phyloP scores from a whole-genome alignment of 2,329 filamentous ascomycete species.

The Fusarium pseudocircinatum region DNA sequence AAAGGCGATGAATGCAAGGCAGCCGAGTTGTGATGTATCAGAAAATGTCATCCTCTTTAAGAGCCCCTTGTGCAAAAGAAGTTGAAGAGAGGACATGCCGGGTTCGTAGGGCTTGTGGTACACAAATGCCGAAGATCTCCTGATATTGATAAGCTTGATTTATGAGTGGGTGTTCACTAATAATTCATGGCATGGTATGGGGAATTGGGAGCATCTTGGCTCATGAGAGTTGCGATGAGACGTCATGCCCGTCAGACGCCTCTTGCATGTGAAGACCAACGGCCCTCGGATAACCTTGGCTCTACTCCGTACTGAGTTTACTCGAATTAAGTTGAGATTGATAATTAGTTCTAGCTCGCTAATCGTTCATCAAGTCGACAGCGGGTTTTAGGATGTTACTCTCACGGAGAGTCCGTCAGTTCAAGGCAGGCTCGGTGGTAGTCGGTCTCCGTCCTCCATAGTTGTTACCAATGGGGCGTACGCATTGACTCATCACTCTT shows the following conservation, averaged over 20 bases:
- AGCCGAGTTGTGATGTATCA: constrained; percentile 30
- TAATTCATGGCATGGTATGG: neutral
- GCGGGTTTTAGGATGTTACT: neutral
- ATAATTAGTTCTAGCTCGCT: neutral
- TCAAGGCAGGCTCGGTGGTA: constrained; percentile 14
- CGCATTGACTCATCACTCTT: constrained; percentile 3
- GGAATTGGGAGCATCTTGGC: constrained; percentile 1
- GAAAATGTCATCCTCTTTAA: neutral
- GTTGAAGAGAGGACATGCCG: neutral
- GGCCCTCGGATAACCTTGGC: neutral
- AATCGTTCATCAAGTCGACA: neutral
- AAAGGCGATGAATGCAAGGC: constrained; percentile 18
- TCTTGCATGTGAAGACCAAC: constrained; percentile 24
- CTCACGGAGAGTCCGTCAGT: neutral
- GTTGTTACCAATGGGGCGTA: neutral
- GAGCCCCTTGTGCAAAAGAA: neutral
- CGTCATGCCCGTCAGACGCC: neutral
- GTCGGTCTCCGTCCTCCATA: constrained; percentile 22
- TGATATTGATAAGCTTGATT: constrained; percentile 8
- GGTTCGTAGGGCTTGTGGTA: neutral
- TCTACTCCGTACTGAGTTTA: neutral
- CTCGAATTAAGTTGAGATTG: neutral
- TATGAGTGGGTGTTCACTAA: neutral
- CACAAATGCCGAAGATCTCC: neutral
- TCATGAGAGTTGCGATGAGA: neutral